Base-by-base conservation (phyloP, 2,329 filamentous ascomycete genomes). In the Didymella glomerata region DNA sequence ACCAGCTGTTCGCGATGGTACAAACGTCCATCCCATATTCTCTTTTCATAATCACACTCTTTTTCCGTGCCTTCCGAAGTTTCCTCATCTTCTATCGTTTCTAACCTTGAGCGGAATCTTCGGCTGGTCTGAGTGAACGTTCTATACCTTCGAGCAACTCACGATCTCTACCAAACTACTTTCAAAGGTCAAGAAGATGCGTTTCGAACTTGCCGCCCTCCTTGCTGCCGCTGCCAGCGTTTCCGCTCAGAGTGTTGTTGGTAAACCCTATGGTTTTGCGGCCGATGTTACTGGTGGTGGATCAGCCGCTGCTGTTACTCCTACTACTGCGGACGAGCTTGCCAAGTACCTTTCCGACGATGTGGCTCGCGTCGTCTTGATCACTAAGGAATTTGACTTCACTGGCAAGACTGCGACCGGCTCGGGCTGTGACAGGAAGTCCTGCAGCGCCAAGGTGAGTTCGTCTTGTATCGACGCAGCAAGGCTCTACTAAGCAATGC, bases 301-400 rank as follows among this genome's bases (percentile, higher is more conserved):
- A 20, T 56, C 60, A 27, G 66, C 66, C 4, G 55, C 64, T 4
- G 65, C 63, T n/a, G 67, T 69, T 10, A 68, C 63, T 20, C 68
- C 67, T 2, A 60, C 68, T 20, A 64, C 61, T 32, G 63, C 54
- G n/a, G 64, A 64, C 8, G 68, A 72, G 42, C 66, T 72, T 14
- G 65, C 61, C 3, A 52, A 56, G 20, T 65, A 63, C 41, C 67
- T 72, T 1, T 54, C 64, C 3, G 67, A 71, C 22, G 65, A 69
- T 18, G 56, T 49, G 2, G 58, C 63, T 9, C 66, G 68, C 5
- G 63, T 66, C 6, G 68, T 72, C 25, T 49, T 71, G 7, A 62
- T 71, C 42, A 63, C 54, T 30, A 62, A 70, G 52, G 54, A 62
- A 22, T 68, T 67, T 13, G 67, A 74, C 48, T 74, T 74, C 46